Percentiles rank a stretch among this genome's conserved stretches.
Conservation (phyloP, 1,284 basidiomycete genomes). For the Trametes polyzona region DNA sequence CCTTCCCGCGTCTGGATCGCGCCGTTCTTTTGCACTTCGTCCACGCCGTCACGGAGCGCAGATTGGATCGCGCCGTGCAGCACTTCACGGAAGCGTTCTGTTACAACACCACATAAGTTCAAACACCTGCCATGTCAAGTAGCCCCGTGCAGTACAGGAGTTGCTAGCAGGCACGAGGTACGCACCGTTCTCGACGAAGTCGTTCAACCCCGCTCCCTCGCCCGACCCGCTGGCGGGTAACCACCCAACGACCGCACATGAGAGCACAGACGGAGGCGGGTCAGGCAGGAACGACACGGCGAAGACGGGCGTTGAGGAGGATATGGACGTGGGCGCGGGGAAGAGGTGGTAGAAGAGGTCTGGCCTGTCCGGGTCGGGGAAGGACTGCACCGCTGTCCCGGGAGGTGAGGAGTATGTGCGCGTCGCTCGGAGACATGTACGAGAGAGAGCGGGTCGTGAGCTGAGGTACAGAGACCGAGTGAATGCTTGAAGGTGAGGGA, state of each 20-base stretch:
- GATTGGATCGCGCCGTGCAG: slow-evolving; percentile 62
- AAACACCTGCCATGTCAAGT: neutral
- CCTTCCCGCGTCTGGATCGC: slow-evolving; percentile 69
- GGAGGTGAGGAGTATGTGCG: neutral
- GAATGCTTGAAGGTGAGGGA: neutral
- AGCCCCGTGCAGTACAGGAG: neutral
- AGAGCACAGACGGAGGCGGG: slow-evolving; percentile 46
- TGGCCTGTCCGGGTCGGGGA: slow-evolving; percentile 58
- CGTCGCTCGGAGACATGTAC: neutral
- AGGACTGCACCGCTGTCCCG: slow-evolving; percentile 16
- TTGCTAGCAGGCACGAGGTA: slow-evolving; percentile 26
- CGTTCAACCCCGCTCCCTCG: slow-evolving; percentile 58
- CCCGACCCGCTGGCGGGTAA: slow-evolving; percentile 55
- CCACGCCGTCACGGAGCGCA: slow-evolving; percentile 57
- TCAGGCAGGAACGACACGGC: slow-evolving; percentile 64
- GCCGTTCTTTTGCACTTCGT: slow-evolving; percentile 66
- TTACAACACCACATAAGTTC: neutral
- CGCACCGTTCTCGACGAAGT: slow-evolving; percentile 70
- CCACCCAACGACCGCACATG: slow-evolving; percentile 69
- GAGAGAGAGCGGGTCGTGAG: neutral
- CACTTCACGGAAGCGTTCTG: slow-evolving; percentile 61
- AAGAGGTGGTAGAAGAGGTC: slow-evolving; percentile 73
- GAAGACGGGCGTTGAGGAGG: slow-evolving; percentile 51
- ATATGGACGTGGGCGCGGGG: slow-evolving; percentile 52
- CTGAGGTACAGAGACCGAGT: neutral